Evolutionary conservation across 2,329 filamentous ascomycete species (phyloP), one percentile per base, ranked within the genome.

Genomic region (Claviceps sp.): DNA sequence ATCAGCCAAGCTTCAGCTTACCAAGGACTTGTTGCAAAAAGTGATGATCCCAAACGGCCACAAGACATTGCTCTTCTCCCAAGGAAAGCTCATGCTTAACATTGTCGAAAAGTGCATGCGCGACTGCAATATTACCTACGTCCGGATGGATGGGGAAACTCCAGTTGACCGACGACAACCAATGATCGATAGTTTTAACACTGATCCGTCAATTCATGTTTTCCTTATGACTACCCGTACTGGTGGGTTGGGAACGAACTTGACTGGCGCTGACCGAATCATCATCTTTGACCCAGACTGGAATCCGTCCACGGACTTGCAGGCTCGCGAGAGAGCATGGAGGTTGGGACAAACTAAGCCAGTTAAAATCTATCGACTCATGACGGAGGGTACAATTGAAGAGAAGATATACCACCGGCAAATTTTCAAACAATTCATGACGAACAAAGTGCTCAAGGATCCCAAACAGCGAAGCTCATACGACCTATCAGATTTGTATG

Each of bases 371-470:
- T 98, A 96, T 65, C 85, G 94, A 38, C 76, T 98, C n/a, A 95
- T 98, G 86, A 95, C 88, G 4, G 88, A 91, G 5, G 93, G 93
- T 1, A 98, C 94, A 0, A 98, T 98, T 24, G 93, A 98, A 64
- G 93, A 98, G 67, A 98, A 98, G 71, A 98, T 98, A 34, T 98
- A 97, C 57, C 91, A 98, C 66, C 85, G 94, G 16, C 93, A 98
- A 63, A 93, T 98, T 49, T 98, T 95, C 75, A 98, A 98, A 67
- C 91, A 97, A 60, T 96, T 97, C 63, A 75, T 98, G 55, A 93
- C 89, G 3, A 95, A 97, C 70, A 97, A 97, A 66, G 90, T 98
- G 6, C 68, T 98, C 49, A 90, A 86, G 59, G 91, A 98, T 60
- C 89, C 93, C 0, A 95, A 95, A 62, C 90, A 97, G 66, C 82